Base-by-base conservation (phyloP, 306 rosid genomes). In the Medicago ruthenica region DNA sequence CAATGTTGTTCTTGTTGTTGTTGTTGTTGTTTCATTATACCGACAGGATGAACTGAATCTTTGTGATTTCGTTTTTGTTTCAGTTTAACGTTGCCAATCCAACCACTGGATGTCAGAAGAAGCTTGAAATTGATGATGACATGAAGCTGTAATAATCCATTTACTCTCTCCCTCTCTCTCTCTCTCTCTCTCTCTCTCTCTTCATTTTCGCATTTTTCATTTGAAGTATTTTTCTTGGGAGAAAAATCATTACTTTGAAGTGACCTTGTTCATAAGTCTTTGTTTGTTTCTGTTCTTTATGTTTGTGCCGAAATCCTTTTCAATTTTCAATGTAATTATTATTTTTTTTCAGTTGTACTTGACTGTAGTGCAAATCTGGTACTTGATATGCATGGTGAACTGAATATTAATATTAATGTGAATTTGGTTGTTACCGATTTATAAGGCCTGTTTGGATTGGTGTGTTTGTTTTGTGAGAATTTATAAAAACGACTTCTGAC, bases 71-170 rank as follows among this genome's bases (percentile, higher is more conserved):
- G 2, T 42, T 13, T 13, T 66, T 6, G 7, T 16, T 53, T 78
- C 83, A 80, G 83, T 80, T 67, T 57, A 80, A 80, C 71, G 71
- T 80, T 59, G 83, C 83, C 8, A 80, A 74, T 60, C 80, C 83
- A 9, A 80, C 83, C 15, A 74, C 79, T 67, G 83, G 83, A 60
- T 80, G 83, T 71, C 83, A 80, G 71, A 80, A 74, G 80, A 80
- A 80, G 59, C 80, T 80, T 22, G 83, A 80, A 61, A 80, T 80
- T 22, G 83, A 80, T 75, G 84, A 81, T 8, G 81, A 76, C 65
- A 54, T 0, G 55, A 81, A 81, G 67, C 84, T 81, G 81, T 81
- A 81, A 81, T 81, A 70, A 81, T 63, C 39, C 18, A 34, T 48
- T 41, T 15, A 11, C 47, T 70, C 13, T 39, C 41, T 39, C 6